phyloP scores from a whole-genome alignment of 164 flowering plant genomes.

The Sedum album region DNA sequence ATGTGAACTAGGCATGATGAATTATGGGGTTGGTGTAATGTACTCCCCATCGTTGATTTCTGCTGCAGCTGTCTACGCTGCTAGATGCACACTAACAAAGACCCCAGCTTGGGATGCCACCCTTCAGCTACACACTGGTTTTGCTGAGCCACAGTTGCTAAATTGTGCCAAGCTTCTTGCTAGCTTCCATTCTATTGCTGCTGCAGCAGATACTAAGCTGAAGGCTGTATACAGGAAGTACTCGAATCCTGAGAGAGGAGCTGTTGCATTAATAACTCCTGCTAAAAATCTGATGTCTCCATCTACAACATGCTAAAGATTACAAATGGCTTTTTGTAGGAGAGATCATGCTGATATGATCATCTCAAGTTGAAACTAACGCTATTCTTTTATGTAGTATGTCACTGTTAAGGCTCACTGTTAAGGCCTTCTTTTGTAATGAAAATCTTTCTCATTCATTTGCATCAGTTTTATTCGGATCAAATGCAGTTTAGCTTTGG shows the following conservation, averaged over 20 bases:
- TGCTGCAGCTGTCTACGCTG: slow-evolving; percentile 62
- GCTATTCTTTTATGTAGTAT: no score
- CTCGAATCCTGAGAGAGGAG: slow-evolving; percentile 17
- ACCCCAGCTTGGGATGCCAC: slow-evolving; percentile 54
- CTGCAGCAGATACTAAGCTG: slow-evolving; percentile 21
- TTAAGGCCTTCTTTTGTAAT: no score
- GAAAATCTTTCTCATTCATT: no score
- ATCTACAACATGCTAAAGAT: no score
- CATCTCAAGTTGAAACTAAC: no score
- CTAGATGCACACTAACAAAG: slow-evolving; percentile 35
- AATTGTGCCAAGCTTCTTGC: slow-evolving; percentile 36
- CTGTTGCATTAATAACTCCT: slow-evolving; percentile 19
- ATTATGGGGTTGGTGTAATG: slow-evolving; percentile 15
- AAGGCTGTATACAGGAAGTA: slow-evolving; percentile 32
- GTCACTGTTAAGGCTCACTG: no score
- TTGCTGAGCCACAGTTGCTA: slow-evolving; percentile 35
- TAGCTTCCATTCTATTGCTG: slow-evolving; percentile 21
- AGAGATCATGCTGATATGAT: no score
- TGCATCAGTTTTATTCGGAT: no score
- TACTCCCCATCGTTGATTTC: slow-evolving; percentile 38
- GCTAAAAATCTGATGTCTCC: not conserved
- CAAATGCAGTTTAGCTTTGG: no score
- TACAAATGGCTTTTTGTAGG: no score
- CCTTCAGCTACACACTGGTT: slow-evolving; percentile 46
- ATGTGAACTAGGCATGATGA: slow-evolving; percentile 44